phyloP scores from a whole-genome alignment of 306 rosid genomes.

The Vachellia collinsii region DNA sequence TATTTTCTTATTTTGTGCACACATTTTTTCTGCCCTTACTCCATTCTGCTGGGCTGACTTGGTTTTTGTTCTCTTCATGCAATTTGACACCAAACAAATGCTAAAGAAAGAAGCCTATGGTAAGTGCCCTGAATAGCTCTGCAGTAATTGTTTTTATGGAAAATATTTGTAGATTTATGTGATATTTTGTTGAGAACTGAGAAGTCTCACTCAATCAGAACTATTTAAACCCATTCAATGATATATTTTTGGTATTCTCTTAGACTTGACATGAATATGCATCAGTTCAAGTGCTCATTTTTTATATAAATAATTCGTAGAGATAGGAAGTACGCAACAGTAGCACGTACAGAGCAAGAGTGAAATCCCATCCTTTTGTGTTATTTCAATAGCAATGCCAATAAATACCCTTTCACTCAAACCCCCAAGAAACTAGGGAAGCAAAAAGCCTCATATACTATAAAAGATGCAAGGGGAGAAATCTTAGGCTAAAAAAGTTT shows the following conservation, averaged over 20 bases:
- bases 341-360: too few relatives aligned
- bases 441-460: too few relatives aligned
- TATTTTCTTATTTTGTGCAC: constrained; percentile 12
- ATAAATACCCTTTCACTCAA: too few relatives aligned
- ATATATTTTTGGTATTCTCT: not conserved
- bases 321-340: too few relatives aligned
- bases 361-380: too few relatives aligned
- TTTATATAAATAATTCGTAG: too few relatives aligned
- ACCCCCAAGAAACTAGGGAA: too few relatives aligned
- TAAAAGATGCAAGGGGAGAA: too few relatives aligned
- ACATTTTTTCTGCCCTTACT: constrained; percentile 28
- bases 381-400: too few relatives aligned
- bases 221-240: not conserved
- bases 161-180: constrained; percentile 25
- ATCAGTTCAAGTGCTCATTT: too few relatives aligned
- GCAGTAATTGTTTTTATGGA: constrained; percentile 20
- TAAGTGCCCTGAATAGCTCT: constrained; percentile 52
- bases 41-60: constrained; percentile 49
- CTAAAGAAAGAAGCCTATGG: constrained; percentile 91
- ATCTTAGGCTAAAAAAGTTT: too few relatives aligned
- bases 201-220: constrained; percentile 3
- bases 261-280: constrained; percentile 2
- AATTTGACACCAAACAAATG: constrained; percentile 45
- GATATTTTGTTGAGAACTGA: constrained; percentile 4
- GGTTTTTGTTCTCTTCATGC: constrained; percentile 44